Base-by-base conservation (phyloP, 2,329 filamentous ascomycete species). In the Calonectria montana region DNA sequence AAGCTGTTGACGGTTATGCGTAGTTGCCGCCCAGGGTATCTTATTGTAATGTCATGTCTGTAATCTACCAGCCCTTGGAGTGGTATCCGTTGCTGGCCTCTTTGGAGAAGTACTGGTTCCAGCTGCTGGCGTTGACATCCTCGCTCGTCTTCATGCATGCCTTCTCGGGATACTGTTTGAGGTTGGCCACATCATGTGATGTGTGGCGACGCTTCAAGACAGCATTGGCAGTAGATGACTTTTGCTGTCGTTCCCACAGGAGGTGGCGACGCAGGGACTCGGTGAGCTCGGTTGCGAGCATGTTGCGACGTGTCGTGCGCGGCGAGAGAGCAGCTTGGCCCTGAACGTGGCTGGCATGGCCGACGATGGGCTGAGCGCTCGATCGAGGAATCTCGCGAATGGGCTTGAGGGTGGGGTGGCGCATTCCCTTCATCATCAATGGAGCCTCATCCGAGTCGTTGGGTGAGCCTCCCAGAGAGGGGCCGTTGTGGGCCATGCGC, bases 161-260 rank as follows among this genome's bases (percentile, higher is more conserved):
- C 80, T 88, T 89, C 76, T 94, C 92, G 6, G 94, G 94, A 79
- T 93, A 94, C 82, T 97, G 91, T 84, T 93, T 94, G 50, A 98
- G 88, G 83, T 97, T 97, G 73, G 94, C 94, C 74, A 98, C 92
- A 81, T 98, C 96, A 76, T 96, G 94, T 2, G 96, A 94, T 9
- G 96, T 98, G 82, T 98, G 95, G 71, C 95, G 90, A 74, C 96
- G 91, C 87, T 98, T 97, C 70, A 98, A 88, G 67, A 96, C 94
- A 1, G 96, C 95, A 75, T 96, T 96, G 79, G 93, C 94, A 9
- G 95, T 96, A 39, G 94, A 93, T 71, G 94, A 95, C 89, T 97
- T 97, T 81, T 98, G 96, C 81, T 97, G 95, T 65, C 97, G 93
- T 83, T 99, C 97, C 94, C 95, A 97, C 18, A 98, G 90, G 18